Evolutionary conservation across 75 land plant species (phyloP).

Genomic region (Chamaecyparis obtusa): DNA sequence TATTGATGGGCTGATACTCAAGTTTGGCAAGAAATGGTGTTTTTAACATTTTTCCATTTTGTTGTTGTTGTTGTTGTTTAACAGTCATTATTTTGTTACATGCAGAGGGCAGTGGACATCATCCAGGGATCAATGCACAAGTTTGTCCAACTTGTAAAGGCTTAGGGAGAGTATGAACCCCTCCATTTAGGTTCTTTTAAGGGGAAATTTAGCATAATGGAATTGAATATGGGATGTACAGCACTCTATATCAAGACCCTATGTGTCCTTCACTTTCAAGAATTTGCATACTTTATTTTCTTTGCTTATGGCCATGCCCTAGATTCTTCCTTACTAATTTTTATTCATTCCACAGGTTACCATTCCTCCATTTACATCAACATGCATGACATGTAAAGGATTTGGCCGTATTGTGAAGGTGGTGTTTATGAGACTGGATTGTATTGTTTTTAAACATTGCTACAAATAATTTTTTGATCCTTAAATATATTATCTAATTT

Average conservation of each 20-base stretch:
- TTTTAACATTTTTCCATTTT: background rate
- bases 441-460: background rate
- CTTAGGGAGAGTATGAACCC: conserved; percentile 55
- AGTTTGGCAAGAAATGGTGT: background rate
- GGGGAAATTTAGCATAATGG: background rate
- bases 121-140: conserved; percentile 45
- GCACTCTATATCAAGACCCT: background rate
- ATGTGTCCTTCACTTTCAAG: background rate
- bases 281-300: background rate
- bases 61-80: background rate
- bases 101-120: conserved; percentile 84
- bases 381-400: conserved; percentile 69
- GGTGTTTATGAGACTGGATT: background rate
- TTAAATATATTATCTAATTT: background rate
- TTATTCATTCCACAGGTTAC: conserved; percentile 36
- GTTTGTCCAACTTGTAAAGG: conserved; percentile 70
- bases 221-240: background rate
- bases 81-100: background rate
- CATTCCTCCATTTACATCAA: conserved; percentile 66
- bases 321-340: background rate
- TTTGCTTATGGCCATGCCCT: background rate
- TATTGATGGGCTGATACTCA: too few relatives aligned
- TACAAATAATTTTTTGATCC: background rate
- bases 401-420: conserved; percentile 62
- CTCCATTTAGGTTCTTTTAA: background rate